Base-by-base conservation (phyloP, 192 early-diverging fungal species). In the Entomortierella beljakovae region DNA sequence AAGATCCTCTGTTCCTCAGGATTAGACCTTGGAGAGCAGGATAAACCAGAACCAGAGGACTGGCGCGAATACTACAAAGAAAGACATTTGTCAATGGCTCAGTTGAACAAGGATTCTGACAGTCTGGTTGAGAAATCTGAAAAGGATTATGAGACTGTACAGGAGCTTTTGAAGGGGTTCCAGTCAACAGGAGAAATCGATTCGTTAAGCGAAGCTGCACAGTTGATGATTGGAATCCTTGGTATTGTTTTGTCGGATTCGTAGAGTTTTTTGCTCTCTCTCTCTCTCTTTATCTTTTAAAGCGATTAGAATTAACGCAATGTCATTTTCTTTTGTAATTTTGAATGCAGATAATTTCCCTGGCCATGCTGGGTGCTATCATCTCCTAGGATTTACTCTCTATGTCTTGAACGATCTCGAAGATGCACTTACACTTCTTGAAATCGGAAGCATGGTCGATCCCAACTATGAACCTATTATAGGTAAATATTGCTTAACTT, bases 341-440 rank as follows among this genome's bases (percentile, higher is more conserved):
- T 15, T 3, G 3, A 15, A 20, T 16, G 34, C 57, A 79, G 86
- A 88, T 20, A 67, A 84, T 35, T 88, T 85, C 35, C 86, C 86
- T 49, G 81, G 69, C 22, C 84, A 88, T 70, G 84, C 82, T 34
- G 86, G 84, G 25, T 85, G 84, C 60, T 88, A 88, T 69, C 82
- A 88, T 62, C 61, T 88, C 35, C 67, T 88, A 8, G 86, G 69
- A 32, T 88, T 88, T 49, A 80, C 85, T 29, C 67, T 85, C 6
- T 88, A 82, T 58, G 82, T 88, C 1, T 52, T 88, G 26, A 88
- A 88, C 37, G 77, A 82, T 26, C 64, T 88, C 1, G 86, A 88
- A 63, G 86, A 85, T 42, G 84, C 86, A 2, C 69, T 85, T 20
- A 74, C 83, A 23, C 37, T 88, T 9, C 61, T 88, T 6, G 82